phyloP scores from a whole-genome alignment of 495 filamentous ascomycete species.

The Wilcoxina mikolae region DNA sequence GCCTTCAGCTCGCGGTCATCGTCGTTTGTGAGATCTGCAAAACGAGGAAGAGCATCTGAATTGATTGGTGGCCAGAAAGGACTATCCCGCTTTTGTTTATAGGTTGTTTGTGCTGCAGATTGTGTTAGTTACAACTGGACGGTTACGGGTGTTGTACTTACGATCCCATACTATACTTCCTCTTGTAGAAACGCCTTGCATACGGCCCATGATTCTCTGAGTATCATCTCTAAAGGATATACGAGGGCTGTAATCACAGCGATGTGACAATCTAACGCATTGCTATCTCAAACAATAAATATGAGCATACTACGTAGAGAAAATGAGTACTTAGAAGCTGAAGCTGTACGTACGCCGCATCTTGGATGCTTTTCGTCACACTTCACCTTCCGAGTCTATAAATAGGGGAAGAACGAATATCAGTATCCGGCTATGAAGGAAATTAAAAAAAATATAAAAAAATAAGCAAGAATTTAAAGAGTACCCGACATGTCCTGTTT shows the following conservation, averaged over 20 bases:
- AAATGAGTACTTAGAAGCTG: background rate
- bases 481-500: constrained; percentile 35
- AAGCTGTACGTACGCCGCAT: constrained; percentile 18
- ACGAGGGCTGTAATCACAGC: constrained; percentile 45
- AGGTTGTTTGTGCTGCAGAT: background rate
- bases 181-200: constrained; percentile 39
- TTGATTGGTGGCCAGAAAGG: constrained; percentile 6
- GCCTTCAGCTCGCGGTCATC: constrained; percentile 49
- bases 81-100: background rate
- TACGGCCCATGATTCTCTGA: constrained; percentile 39
- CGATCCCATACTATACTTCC: constrained; percentile 45
- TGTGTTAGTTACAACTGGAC: background rate
- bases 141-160: constrained; percentile 25
- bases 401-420: background rate
- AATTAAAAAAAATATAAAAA: background rate
- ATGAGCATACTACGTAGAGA: background rate
- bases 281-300: constrained; percentile 30
- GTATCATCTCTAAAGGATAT: constrained; percentile 46
- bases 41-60: constrained; percentile 36
- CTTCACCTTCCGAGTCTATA: constrained; percentile 24
- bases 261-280: constrained; percentile 42
- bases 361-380: constrained; percentile 23
- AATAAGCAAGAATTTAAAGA: background rate
- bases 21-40: constrained; percentile 41
- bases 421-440: background rate